These are phyloP conservation scores for Fusarium anguioides DNA, from an alignment of 2,329 filamentous ascomycete species.

Conservation along the genomic window DNA sequence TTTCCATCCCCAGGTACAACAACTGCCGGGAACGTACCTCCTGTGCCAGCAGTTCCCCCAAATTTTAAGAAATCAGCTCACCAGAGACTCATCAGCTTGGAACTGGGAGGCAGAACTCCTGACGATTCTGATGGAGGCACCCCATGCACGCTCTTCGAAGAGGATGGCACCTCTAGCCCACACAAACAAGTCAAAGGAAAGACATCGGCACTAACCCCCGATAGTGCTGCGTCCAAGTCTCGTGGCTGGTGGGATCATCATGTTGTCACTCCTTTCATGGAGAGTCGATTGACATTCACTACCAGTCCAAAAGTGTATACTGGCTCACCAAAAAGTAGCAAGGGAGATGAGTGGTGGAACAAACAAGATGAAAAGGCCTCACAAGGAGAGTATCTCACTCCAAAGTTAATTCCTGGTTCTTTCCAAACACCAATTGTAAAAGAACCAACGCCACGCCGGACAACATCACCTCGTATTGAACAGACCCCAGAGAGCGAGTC, in stretches of 20 bases:
- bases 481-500: slow-evolving; percentile 15
- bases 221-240: slow-evolving; percentile 67
- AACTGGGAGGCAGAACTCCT: slow-evolving; percentile 47
- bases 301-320: slow-evolving; percentile 52
- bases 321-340: slow-evolving; percentile 47
- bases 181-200: slow-evolving; percentile 54
- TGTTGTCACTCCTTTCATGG: slow-evolving; percentile 75
- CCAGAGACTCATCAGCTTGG: slow-evolving; percentile 53
- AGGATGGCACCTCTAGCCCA: slow-evolving; percentile 65
- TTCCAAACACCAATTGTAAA: slow-evolving; percentile 52
- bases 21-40: slow-evolving; percentile 59
- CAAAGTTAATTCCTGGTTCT: slow-evolving; percentile 24
- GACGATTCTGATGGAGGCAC: slow-evolving; percentile 65
- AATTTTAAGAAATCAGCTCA: slow-evolving; percentile 51
- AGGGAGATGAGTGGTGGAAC: slow-evolving; percentile 55
- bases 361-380: slow-evolving; percentile 24
- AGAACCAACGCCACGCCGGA: slow-evolving; percentile 52
- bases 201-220: slow-evolving; percentile 52
- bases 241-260: slow-evolving; percentile 83
- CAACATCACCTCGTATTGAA: slow-evolving; percentile 46
- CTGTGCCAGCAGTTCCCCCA: slow-evolving; percentile 68
- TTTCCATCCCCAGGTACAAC: slow-evolving; percentile 54
- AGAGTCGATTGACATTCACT: slow-evolving; percentile 56
- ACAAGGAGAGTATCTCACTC: slow-evolving; percentile 30
- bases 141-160: slow-evolving; percentile 76